Conservation (phyloP, 495 filamentous ascomycete genomes). For the Lindgomyces ingoldianus region DNA sequence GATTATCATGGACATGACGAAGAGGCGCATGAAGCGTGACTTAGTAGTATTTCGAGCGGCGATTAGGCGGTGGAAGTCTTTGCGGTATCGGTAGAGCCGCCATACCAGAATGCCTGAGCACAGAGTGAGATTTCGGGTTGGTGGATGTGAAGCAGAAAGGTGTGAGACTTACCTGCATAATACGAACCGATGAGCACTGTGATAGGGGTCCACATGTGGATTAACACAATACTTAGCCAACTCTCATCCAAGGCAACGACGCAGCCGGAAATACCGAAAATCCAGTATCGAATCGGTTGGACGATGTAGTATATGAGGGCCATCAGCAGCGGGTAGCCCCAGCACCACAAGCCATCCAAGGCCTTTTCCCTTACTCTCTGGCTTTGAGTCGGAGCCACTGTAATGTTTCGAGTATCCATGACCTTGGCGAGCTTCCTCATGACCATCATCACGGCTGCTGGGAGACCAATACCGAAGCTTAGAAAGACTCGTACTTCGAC, state of each 20-base stretch:
- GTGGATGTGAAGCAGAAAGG: background rate
- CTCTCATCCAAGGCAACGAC: constrained; percentile 62
- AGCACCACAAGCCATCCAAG: constrained; percentile 68
- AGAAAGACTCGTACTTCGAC: constrained; percentile 71
- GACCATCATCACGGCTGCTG: constrained; percentile 65
- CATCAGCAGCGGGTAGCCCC: constrained; percentile 64
- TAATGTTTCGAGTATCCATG: constrained; percentile 64
- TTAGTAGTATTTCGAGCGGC: constrained; percentile 60
- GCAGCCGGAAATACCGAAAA: constrained; percentile 77
- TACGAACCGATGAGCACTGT: constrained; percentile 63
- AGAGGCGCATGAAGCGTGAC: constrained; percentile 76
- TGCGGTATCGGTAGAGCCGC: constrained; percentile 68
- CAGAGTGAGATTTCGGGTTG: constrained; percentile 19
- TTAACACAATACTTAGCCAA: constrained; percentile 69
- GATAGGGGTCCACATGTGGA: constrained; percentile 66
- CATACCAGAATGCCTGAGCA: constrained; percentile 60
- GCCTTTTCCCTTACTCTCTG: constrained; percentile 57
- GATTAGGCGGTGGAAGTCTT: constrained; percentile 61
- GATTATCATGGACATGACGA: constrained; percentile 68
- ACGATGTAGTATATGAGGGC: constrained; percentile 69
- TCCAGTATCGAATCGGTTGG: constrained; percentile 68
- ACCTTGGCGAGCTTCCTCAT: constrained; percentile 71
- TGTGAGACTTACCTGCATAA: constrained; percentile 67
- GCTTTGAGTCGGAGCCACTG: constrained; percentile 53
- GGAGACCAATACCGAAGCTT: constrained; percentile 62